phyloP scores from a whole-genome alignment of 1,284 basidiomycete genomes.

The Cerrena zonata region DNA sequence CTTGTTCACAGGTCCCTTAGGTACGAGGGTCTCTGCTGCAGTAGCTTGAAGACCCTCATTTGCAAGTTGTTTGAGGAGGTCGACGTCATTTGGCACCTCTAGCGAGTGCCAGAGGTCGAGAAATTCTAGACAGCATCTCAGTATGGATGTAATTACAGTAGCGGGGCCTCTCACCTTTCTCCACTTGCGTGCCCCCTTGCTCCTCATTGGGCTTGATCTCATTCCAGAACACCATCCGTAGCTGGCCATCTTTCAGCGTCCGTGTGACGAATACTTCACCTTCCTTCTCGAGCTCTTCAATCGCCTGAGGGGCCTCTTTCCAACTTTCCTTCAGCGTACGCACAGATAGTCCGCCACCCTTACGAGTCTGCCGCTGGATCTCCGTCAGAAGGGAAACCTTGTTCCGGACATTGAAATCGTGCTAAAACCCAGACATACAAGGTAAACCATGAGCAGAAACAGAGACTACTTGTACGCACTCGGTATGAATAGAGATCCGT shows the following conservation, averaged over 20 bases:
- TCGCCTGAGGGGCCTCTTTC: slow-evolving; percentile 76
- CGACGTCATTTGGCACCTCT: slow-evolving; percentile 79
- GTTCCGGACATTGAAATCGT: slow-evolving; percentile 81
- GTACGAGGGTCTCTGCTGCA: slow-evolving; percentile 46
- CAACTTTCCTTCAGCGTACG: slow-evolving; percentile 83
- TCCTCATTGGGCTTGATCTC: slow-evolving; percentile 75
- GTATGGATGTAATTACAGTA: background rate
- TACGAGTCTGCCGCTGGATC: slow-evolving; percentile 72
- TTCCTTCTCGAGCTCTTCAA: slow-evolving; percentile 82
- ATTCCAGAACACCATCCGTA: slow-evolving; percentile 89
- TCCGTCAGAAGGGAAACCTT: slow-evolving; percentile 78
- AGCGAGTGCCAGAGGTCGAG: slow-evolving; percentile 79
- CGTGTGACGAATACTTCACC: slow-evolving; percentile 83
- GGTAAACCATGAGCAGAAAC: slow-evolving; percentile 1
- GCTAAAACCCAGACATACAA: slow-evolving; percentile 38
- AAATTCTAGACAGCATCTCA: slow-evolving; percentile 56
- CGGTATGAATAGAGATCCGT: slow-evolving; percentile 83
- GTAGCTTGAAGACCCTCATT: slow-evolving; percentile 76
- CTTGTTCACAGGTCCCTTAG: slow-evolving; percentile 54
- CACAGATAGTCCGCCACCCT: slow-evolving; percentile 79
- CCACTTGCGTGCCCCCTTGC: slow-evolving; percentile 61
- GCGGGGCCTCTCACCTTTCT: slow-evolving; percentile 60
- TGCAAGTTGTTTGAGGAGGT: slow-evolving; percentile 69
- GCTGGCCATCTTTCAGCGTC: slow-evolving; percentile 75
- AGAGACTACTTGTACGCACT: slow-evolving; percentile 32